Evolutionary conservation across 2,329 filamentous ascomycete species (phyloP), one percentile per base, ranked within the genome.

Genomic region (Fusarium sp.): DNA sequence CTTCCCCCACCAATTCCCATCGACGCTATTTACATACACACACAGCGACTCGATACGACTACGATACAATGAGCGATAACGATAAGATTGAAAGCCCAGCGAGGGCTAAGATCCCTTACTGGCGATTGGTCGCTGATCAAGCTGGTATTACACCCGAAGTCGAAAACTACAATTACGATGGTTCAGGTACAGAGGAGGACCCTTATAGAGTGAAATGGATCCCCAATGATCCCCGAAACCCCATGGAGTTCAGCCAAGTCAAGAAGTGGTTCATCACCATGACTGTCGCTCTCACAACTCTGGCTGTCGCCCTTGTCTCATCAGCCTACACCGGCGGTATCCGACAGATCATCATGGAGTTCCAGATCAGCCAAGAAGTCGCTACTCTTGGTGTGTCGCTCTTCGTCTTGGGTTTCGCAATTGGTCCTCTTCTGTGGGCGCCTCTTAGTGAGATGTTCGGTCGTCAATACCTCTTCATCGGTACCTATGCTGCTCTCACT

Each of bases 361-460:
- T 71, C 40, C 24, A 59, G 7, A 71, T 71, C 14, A 71, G 68
- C 52, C 68, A 71, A 34, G 59, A 71, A 45, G 62, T 72, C 3
- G 70, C 66, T 46, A 72, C 70, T 5, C 62, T 72, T 15, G 70
- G 70, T 20, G 69, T 72, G 1, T 73, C 70, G 4, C 61, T 72
- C 9, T 72, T 73, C 24, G 69, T 72, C 5, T 45, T 72, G 34
- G 70, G 70, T 25, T 73, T 72, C 73, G 92, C 92, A 72, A 81
- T 95, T 54, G 92, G 72, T 16, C 92, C 92, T 4, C 90, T 95
- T 86, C 84, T 85, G 1, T 94, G 94, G 76, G 92, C 92, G 6
- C 92, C 92, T 0, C 79, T 93, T 25, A 92, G 89, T 12, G 92
- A 95, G 77, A 86, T 94, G 60, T 83, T 90, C 53, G 92, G 92